Evolutionary conservation across 2,329 filamentous ascomycete species (phyloP).

Genomic region (Fusarium sp.): DNA sequence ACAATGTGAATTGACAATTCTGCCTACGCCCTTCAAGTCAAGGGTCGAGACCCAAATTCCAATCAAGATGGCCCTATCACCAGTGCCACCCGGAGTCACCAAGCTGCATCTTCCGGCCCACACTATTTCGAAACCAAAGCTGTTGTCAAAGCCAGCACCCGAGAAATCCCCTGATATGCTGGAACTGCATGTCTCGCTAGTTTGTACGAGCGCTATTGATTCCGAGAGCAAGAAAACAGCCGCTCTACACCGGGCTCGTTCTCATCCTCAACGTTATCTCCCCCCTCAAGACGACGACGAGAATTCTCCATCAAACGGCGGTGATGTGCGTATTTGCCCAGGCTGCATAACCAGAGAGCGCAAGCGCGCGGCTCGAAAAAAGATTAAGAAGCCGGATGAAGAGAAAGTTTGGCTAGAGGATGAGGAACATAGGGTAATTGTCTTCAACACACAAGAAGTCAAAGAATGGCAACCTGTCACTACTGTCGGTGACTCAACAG

Average conservation of each 20-base stretch:
- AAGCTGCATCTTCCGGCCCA: slow-evolving; percentile 89
- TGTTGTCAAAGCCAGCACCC: slow-evolving; percentile 79
- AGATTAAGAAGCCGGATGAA: slow-evolving; percentile 92
- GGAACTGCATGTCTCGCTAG: slow-evolving; percentile 83
- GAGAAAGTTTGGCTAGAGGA: slow-evolving; percentile 88
- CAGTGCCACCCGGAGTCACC: slow-evolving; percentile 80
- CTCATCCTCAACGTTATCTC: slow-evolving; percentile 56
- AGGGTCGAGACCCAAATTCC: slow-evolving; percentile 97
- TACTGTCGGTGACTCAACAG: slow-evolving; percentile 62
- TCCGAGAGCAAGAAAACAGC: slow-evolving; percentile 74
- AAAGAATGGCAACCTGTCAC: slow-evolving; percentile 82
- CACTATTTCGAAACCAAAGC: slow-evolving; percentile 94
- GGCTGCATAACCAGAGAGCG: slow-evolving; percentile 94
- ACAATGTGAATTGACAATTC: slow-evolving; percentile 67
- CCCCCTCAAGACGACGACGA: slow-evolving; percentile 68
- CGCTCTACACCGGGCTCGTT: slow-evolving; percentile 71
- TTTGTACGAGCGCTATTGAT: slow-evolving; percentile 93
- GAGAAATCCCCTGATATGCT: slow-evolving; percentile 78
- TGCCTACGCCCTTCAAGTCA: slow-evolving; percentile 82
- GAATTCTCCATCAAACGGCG: slow-evolving; percentile 84
- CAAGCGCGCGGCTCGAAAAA: slow-evolving; percentile 92
- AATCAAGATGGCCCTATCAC: slow-evolving; percentile 82
- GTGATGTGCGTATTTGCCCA: slow-evolving; percentile 90
- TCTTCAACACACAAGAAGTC: slow-evolving; percentile 91
- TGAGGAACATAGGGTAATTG: slow-evolving; percentile 84